A percentile compares a stretch with the other conserved stretches of the same genome.
Conservation (phyloP, 2,329 filamentous ascomycete genomes). For the Arthroderma sp. region DNA sequence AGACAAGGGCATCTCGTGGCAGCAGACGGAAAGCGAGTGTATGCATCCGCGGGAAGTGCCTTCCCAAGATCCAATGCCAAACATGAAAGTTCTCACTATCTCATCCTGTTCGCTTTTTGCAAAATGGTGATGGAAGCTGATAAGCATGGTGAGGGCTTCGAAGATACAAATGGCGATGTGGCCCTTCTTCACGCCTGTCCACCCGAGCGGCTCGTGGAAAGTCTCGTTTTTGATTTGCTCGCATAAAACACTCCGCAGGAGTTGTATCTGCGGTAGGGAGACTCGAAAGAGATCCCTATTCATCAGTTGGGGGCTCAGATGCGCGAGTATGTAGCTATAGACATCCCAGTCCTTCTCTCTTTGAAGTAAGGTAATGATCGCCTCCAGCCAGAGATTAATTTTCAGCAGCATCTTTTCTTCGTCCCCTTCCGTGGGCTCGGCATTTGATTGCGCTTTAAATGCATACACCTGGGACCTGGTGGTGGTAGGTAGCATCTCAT, state of each 20-base stretch:
- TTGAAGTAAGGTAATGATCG: constrained; percentile 59
- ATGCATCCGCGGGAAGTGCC: constrained; percentile 85
- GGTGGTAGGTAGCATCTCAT: constrained; percentile 37
- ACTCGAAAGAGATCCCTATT: constrained; percentile 76
- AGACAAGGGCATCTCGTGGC: constrained; percentile 80
- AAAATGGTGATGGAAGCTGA: constrained; percentile 82
- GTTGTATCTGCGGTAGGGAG: constrained; percentile 60
- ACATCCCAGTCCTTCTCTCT: constrained; percentile 76
- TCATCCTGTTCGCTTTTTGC: constrained; percentile 78
- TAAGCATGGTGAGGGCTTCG: constrained; percentile 70
- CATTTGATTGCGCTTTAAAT: constrained; percentile 27
- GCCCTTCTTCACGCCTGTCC: constrained; percentile 69
- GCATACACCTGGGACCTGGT: constrained; percentile 41
- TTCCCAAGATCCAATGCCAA: constrained; percentile 72
- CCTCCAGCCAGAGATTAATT: constrained; percentile 60
- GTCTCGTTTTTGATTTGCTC: constrained; percentile 66
- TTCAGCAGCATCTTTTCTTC: constrained; percentile 39
- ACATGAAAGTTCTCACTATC: constrained; percentile 72
- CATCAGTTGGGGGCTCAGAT: constrained; percentile 73
- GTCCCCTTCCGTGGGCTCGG: constrained; percentile 17
- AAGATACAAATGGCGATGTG: constrained; percentile 84
- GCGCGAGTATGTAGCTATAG: constrained; percentile 78
- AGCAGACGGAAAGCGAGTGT: constrained; percentile 86
- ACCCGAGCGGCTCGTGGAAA: constrained; percentile 67
- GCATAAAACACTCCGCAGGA: constrained; percentile 62